phyloP scores from a whole-genome alignment of 257 asterid genomes.

The Nicotiana undulata region DNA sequence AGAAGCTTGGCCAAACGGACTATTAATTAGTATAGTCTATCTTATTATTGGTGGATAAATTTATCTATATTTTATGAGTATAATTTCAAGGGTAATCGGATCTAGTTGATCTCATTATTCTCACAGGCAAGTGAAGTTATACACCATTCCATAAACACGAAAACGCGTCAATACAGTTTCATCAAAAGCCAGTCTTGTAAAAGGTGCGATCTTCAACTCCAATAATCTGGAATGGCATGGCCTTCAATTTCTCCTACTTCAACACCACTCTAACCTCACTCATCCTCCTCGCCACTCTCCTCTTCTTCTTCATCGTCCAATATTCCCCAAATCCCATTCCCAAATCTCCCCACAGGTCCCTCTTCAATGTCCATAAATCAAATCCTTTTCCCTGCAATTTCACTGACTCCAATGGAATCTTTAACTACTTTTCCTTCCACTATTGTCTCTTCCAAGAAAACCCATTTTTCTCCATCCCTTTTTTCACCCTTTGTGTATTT shows the following conservation, averaged over 20 bases:
- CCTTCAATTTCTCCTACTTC: conserved; percentile 37
- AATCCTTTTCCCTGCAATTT: conserved; percentile 16
- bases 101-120: neutral
- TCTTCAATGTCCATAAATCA: conserved; percentile 13
- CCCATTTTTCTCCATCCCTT: conserved; percentile 52
- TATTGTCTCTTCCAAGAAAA: conserved; percentile 44
- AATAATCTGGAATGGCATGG: conserved; percentile 62
- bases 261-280: conserved; percentile 31
- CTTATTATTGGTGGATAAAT: no score
- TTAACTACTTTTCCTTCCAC: conserved; percentile 59
- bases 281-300: conserved; percentile 30
- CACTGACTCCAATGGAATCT: conserved; percentile 47
- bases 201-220: conserved; percentile 2
- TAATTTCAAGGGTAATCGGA: neutral
- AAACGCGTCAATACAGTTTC: neutral
- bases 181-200: neutral
- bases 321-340: conserved; percentile 15
- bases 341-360: conserved; percentile 22
- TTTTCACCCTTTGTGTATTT: conserved; percentile 43
- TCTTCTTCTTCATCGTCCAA: conserved; percentile 41
- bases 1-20: no score
- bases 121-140: neutral
- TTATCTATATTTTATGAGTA: no score
- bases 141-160: neutral
- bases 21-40: no score